phyloP scores from a whole-genome alignment of 108 stramenopile genomes.

The Cyclotella kingstonii region DNA sequence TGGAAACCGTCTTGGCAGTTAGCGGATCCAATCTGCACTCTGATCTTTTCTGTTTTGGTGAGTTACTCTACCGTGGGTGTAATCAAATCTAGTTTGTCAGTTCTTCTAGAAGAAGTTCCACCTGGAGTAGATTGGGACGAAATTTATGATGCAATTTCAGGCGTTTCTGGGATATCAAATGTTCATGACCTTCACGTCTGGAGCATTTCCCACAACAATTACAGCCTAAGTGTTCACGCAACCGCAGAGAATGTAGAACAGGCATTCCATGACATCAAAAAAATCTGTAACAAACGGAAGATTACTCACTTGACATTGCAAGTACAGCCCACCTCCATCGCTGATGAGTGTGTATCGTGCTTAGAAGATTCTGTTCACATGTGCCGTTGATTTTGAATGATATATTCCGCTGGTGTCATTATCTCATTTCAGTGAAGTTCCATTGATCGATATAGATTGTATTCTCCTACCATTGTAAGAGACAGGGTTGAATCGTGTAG shows the following conservation, averaged over 20 bases:
- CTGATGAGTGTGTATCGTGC: slow-evolving; percentile 54
- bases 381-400: slow-evolving; percentile 41
- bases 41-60: slow-evolving; percentile 88
- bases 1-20: slow-evolving; percentile 74
- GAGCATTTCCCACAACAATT: slow-evolving; percentile 68
- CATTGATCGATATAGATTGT: no score
- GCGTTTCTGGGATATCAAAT: slow-evolving; percentile 62
- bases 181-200: slow-evolving; percentile 94
- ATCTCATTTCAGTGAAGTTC: no score
- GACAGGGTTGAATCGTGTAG: no score
- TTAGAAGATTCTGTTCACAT: slow-evolving; percentile 22
- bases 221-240: slow-evolving; percentile 60
- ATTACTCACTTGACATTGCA: slow-evolving; percentile 71
- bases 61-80: slow-evolving; percentile 80
- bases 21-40: slow-evolving; percentile 91
- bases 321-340: slow-evolving; percentile 39
- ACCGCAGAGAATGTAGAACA: slow-evolving; percentile 31
- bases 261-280: slow-evolving; percentile 36
- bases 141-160: slow-evolving; percentile 55
- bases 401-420: no score
- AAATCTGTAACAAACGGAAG: slow-evolving; percentile 35
- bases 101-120: slow-evolving; percentile 92
- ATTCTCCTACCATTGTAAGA: background rate
- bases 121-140: slow-evolving; percentile 64
- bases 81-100: slow-evolving; percentile 60